phyloP scores from a whole-genome alignment of 352 stramenopile species.

The Globisporangium iwayamae region DNA sequence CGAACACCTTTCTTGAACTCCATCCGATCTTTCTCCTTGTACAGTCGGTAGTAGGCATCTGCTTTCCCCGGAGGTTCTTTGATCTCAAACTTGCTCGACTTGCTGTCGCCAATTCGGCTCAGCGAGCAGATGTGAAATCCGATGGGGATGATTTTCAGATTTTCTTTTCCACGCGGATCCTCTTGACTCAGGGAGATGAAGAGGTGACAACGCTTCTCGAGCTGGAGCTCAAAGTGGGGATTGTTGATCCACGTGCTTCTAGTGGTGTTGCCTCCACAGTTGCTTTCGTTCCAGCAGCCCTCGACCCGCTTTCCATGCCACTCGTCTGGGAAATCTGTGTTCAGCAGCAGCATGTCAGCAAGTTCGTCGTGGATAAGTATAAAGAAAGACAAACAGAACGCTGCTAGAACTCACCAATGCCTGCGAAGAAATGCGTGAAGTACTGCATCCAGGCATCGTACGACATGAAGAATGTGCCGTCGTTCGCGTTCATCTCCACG shows the following conservation, averaged over 20 bases:
- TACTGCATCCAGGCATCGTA: slow-evolving; percentile 85
- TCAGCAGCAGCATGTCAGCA: neutral
- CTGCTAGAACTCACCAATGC: slow-evolving; percentile 51
- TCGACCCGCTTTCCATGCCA: slow-evolving; percentile 77
- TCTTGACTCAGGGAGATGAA: slow-evolving; percentile 82
- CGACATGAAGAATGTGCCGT: slow-evolving; percentile 92
- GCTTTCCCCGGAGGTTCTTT: slow-evolving; percentile 57
- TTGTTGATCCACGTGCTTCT: slow-evolving; percentile 90
- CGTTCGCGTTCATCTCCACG: slow-evolving; percentile 75
- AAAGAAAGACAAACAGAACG: neutral
- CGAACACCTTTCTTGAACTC: slow-evolving; percentile 58
- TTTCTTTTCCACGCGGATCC: slow-evolving; percentile 67
- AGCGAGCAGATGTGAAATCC: slow-evolving; percentile 81
- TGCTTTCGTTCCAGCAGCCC: slow-evolving; percentile 74
- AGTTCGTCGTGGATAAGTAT: neutral
- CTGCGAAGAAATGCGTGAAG: slow-evolving; percentile 91
- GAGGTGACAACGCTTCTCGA: slow-evolving; percentile 58
- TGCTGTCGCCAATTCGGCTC: slow-evolving; percentile 19
- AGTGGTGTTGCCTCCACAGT: slow-evolving; percentile 73
- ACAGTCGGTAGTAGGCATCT: slow-evolving; percentile 67
- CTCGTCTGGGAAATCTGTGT: slow-evolving; percentile 82
- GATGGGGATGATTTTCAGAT: slow-evolving; percentile 73
- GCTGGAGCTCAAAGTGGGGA: slow-evolving; percentile 68
- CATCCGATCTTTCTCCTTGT: slow-evolving; percentile 55
- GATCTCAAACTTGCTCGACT: slow-evolving; percentile 49